phyloP scores from a whole-genome alignment of 352 stramenopile species.

The Phytopythium chamaehyphon region DNA sequence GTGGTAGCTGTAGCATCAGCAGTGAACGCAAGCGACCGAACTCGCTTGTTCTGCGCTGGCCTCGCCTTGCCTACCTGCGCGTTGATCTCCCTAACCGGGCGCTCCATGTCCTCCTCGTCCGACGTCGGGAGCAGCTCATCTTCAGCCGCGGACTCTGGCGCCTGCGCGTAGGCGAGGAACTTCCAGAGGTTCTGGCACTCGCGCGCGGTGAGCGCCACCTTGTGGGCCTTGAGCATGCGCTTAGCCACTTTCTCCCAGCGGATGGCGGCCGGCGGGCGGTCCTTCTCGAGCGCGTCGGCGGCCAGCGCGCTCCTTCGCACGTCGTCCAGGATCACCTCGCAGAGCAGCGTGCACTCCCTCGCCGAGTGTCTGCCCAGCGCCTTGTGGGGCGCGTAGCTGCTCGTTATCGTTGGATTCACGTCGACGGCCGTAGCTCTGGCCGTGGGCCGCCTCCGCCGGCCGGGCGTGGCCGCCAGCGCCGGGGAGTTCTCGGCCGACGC shows the following conservation, averaged over 20 bases:
- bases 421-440: slow-evolving; percentile 7
- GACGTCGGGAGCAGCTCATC: slow-evolving; percentile 39
- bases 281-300: slow-evolving; percentile 31
- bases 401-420: not conserved
- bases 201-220: slow-evolving; percentile 21
- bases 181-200: slow-evolving; percentile 70
- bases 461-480: slow-evolving; percentile 4
- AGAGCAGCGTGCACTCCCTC: slow-evolving; percentile 45
- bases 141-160: slow-evolving; percentile 4
- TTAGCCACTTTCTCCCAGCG: slow-evolving; percentile 40
- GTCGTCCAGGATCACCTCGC: slow-evolving; percentile 49
- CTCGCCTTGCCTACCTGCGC: slow-evolving; percentile 4
- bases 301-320: slow-evolving; percentile 44
- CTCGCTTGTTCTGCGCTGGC: not conserved
- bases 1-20: not conserved
- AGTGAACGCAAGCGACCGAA: not conserved
- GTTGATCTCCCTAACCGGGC: slow-evolving; percentile 23
- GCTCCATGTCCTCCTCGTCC: slow-evolving; percentile 46
- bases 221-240: slow-evolving; percentile 33
- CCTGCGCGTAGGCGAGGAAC: slow-evolving; percentile 60
- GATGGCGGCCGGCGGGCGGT: slow-evolving; percentile 46
- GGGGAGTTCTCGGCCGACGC: slow-evolving; percentile 6
- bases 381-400: slow-evolving; percentile 15
- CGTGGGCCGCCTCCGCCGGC: slow-evolving; percentile 11
- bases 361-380: slow-evolving; percentile 45